Evolutionary conservation across 352 stramenopile genomes (phyloP).

Genomic region (Phytophthora tubulina): DNA sequence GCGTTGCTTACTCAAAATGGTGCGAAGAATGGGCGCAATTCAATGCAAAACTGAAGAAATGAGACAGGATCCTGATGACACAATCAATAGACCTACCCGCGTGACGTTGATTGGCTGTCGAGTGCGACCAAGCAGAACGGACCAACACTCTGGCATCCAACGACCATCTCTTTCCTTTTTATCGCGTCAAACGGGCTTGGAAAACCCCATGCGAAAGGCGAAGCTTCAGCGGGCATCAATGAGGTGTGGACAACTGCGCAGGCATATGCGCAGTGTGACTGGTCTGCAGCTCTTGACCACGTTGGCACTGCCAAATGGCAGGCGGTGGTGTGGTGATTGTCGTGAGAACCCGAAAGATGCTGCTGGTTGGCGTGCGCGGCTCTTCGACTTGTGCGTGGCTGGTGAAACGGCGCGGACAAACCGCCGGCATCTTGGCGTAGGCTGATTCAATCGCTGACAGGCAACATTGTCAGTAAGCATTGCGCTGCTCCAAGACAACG

Average conservation of each 20-base stretch:
- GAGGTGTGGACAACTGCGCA: slow-evolving; percentile 24
- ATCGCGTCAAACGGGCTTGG: slow-evolving; percentile 3
- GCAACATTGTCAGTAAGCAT: not conserved
- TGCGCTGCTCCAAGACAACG: not conserved
- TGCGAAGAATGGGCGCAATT: not conserved
- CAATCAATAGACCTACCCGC: no score
- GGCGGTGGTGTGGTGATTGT: not conserved
- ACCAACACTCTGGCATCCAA: not conserved
- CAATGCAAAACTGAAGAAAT: slow-evolving; percentile 38
- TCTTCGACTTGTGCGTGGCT: not conserved
- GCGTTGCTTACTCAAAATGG: slow-evolving; percentile 1
- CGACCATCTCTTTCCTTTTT: slow-evolving; percentile 15
- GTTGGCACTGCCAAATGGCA: not conserved
- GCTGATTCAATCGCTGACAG: not conserved
- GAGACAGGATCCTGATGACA: slow-evolving; percentile 29
- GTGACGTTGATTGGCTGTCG: slow-evolving; percentile 24
- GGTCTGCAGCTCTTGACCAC: slow-evolving; percentile 5
- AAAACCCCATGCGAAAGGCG: not conserved
- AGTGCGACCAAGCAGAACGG: slow-evolving; percentile 9
- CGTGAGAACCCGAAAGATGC: not conserved
- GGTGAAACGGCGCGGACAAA: not conserved
- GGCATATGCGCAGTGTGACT: slow-evolving; percentile 6
- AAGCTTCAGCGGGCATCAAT: slow-evolving; percentile 28
- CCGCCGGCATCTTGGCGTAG: not conserved
- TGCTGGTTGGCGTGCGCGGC: not conserved